These are phyloP conservation scores for Posidonia australis DNA, from an alignment of 106 monocot genomes.

Conservation along the genomic window DNA sequence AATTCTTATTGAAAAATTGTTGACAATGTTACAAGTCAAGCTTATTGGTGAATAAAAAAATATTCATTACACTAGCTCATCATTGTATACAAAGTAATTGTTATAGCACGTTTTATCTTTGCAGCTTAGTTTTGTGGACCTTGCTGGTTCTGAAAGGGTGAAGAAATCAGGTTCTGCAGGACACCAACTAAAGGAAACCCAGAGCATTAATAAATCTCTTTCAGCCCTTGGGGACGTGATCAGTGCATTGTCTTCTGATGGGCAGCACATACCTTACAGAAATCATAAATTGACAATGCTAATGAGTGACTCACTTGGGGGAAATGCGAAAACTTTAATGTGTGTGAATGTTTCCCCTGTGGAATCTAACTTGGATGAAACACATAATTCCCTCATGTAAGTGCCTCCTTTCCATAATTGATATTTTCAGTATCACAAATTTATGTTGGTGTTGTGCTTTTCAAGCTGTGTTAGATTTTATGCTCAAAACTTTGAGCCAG, in stretches of 20 bases:
- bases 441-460: neutral
- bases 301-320: slow-evolving; percentile 98
- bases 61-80: no score
- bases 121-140: slow-evolving; percentile 99
- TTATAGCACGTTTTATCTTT: neutral
- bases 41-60: no score
- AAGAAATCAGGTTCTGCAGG: slow-evolving; percentile 91
- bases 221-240: slow-evolving; percentile 96
- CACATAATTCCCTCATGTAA: slow-evolving; percentile 81
- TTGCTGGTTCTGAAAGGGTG: slow-evolving; percentile 97
- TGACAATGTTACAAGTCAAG: no score
- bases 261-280: slow-evolving; percentile 91
- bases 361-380: slow-evolving; percentile 90
- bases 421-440: no score
- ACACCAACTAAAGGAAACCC: slow-evolving; percentile 89
- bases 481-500: no score
- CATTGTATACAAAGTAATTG: neutral
- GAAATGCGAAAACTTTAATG: slow-evolving; percentile 99
- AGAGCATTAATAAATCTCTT: slow-evolving; percentile 97
- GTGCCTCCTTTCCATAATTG: slow-evolving; percentile 11
- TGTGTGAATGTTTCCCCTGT: slow-evolving; percentile 96
- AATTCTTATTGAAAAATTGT: no score
- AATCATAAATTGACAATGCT: slow-evolving; percentile 98
- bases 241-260: slow-evolving; percentile 83
- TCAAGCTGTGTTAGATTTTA: neutral